Base-by-base conservation (phyloP, 2,329 filamentous ascomycete genomes). In the Diaporthe sp. region DNA sequence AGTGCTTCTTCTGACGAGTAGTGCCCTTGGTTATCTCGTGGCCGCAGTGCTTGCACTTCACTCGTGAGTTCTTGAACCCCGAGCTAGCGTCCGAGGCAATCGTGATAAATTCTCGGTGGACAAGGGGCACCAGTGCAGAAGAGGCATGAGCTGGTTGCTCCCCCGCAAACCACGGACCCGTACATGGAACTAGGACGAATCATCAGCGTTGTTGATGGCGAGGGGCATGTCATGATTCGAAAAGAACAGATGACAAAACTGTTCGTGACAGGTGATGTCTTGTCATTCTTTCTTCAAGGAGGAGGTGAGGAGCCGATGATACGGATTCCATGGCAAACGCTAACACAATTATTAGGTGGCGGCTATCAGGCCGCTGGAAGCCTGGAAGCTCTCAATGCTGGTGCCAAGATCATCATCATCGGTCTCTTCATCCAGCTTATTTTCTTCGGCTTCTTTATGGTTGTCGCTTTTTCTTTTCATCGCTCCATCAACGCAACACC, bases 371-470 rank as follows among this genome's bases (percentile, higher is more conserved):
- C 3, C 22, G 61, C 63, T 9, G 56, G 69, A 56, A 61, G 50
- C 12, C 39, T 37, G 15, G 39, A 75, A 9, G 68, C 74, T 4
- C 75, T 79, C 0, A 72, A 73, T 4, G 56, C 71, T 12, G 78
- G 76, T 3, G 76, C 74, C 27, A 78, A 65, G 0, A 73, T 77
- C 15, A 79, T 81, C 61, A 72, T 79, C 13, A 75, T 32, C 5
- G 88, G 88, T 2, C 79, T 90, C 4, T 79, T 85, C 15, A 77
- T 89, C 10, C 88, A 90, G 76, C 83, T 90, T 5, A 50, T 86
- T 8, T 85, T 87, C 69, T 90, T 90, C 73, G 80, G 81, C 10
- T 82, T 88, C 53, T 90, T 90, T 74, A 79, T 88, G 27, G 63
- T 84, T 2, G 82, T 85, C 0, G 82, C 84, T 0, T 75, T 81